phyloP scores from a whole-genome alignment of 306 rosid species.

The Quercus robur region DNA sequence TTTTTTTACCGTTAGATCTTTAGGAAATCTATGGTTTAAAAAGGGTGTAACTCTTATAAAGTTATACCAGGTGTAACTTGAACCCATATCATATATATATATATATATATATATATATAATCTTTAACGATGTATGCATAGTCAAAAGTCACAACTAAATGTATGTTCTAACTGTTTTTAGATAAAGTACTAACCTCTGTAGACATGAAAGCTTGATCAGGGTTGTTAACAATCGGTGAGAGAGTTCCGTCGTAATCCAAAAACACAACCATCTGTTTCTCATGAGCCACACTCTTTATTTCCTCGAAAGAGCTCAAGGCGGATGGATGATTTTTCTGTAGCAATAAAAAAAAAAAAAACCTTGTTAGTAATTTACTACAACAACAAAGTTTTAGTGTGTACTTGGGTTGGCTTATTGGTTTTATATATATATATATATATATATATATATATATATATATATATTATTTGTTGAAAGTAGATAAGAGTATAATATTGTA shows the following conservation, averaged over 20 bases:
- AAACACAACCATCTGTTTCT: slow-evolving; percentile 45
- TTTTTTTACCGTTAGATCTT: no score
- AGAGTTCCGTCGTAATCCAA: slow-evolving; percentile 68
- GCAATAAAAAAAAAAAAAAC: neutral
- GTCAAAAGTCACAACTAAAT: no score
- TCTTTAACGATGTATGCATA: neutral
- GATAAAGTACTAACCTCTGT: slow-evolving; percentile 28
- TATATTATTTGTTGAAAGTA: neutral
- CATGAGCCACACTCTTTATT: slow-evolving; percentile 40
- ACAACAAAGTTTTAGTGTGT: neutral
- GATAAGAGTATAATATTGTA: neutral
- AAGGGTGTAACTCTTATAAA: no score
- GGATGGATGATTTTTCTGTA: slow-evolving; percentile 48
- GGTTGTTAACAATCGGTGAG: slow-evolving; percentile 47
- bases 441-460: no score
- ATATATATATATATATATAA: no score
- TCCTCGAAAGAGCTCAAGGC: slow-evolving; percentile 47
- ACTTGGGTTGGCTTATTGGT: neutral
- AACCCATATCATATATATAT: no score
- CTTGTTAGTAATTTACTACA: neutral
- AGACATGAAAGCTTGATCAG: slow-evolving; percentile 47
- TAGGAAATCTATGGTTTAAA: no score
- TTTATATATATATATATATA: no score
- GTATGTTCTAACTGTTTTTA: no score
- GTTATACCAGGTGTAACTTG: no score